Evolutionary conservation across 345 rosid genomes (phyloP).

Genomic region (Brassica carinata): DNA sequence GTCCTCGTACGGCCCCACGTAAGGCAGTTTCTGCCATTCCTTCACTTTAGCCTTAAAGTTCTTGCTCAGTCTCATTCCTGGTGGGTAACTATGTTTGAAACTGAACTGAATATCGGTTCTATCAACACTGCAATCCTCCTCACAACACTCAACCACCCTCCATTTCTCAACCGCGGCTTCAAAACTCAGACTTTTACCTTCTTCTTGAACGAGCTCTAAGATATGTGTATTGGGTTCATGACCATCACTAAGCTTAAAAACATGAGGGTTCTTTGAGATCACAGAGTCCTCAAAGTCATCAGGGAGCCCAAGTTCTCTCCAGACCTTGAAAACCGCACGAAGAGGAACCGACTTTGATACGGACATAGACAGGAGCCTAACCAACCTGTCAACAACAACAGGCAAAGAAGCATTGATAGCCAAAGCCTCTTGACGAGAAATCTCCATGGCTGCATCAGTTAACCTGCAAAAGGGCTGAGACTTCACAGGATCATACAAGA

Average conservation of each 20-base stretch:
- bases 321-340: conserved; percentile 83
- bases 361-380: conserved; percentile 70
- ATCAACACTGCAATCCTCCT: conserved; percentile 53
- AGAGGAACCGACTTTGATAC: conserved; percentile 70
- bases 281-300: conserved; percentile 93
- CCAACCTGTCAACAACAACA: conserved; percentile 58
- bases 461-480: conserved; percentile 67
- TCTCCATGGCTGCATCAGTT: conserved; percentile 55
- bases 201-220: conserved; percentile 57
- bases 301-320: conserved; percentile 95
- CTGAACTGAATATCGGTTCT: conserved; percentile 54
- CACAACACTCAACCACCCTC: conserved; percentile 71
- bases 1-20: conserved; percentile 70
- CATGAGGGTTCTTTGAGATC: conserved; percentile 51
- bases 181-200: conserved; percentile 32
- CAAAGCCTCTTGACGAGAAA: conserved; percentile 60
- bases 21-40: conserved; percentile 84
- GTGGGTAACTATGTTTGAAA: conserved; percentile 74
- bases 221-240: conserved; percentile 72
- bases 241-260: conserved; percentile 60
- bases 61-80: conserved; percentile 83
- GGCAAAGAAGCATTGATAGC: conserved; percentile 52
- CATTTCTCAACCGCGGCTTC: conserved; percentile 77
- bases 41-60: conserved; percentile 70
- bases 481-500: conserved; percentile 59